phyloP scores from a whole-genome alignment of 2,329 filamentous ascomycete genomes.

The Fonsecaea pugnacius region DNA sequence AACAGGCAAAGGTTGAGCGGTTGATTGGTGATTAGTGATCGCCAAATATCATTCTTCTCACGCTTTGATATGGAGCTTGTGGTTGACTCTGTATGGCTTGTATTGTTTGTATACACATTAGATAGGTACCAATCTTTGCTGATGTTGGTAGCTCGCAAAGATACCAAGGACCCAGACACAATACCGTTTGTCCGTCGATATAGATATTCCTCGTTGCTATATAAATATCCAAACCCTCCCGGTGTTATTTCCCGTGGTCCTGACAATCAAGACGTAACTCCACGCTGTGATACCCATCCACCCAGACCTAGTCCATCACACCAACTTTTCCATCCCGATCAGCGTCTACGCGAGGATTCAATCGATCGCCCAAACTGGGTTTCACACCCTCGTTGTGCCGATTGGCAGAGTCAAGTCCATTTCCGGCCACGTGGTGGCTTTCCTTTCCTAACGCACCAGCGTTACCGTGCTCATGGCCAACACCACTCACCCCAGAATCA shows the following conservation, averaged over 20 bases:
- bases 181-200: neutral
- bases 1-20: neutral
- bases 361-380: constrained; percentile 56
- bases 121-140: neutral
- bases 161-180: neutral
- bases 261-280: neutral
- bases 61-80: no score
- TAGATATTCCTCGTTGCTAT: neutral
- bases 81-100: no score
- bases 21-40: no score
- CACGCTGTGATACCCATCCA: neutral
- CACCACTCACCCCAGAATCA: constrained; percentile 27
- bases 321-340: constrained; percentile 62
- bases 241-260: neutral
- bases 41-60: no score
- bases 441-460: neutral
- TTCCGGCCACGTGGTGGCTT: neutral
- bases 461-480: constrained; percentile 18
- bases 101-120: no score
- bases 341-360: constrained; percentile 61
- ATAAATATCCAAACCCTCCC: neutral
- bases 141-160: neutral
- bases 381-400: constrained; percentile 41
- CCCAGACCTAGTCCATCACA: constrained; percentile 37
- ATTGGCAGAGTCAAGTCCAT: neutral